Conservation (phyloP, 768 basidiomycete genomes). For the Lentinus brumalis region DNA sequence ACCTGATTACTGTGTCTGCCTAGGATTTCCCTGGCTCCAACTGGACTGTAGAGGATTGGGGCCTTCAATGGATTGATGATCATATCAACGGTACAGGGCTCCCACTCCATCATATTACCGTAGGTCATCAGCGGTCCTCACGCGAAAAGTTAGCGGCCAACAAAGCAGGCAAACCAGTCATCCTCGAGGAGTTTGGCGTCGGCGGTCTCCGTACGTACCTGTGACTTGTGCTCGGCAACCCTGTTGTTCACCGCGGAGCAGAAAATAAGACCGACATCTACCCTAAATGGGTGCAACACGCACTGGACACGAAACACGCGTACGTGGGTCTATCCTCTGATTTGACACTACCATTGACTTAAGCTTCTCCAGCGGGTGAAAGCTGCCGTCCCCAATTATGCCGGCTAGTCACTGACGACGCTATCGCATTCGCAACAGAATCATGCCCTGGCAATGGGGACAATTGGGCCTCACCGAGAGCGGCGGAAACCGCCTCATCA, state of each 20-base stretch:
- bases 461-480: conserved; percentile 48
- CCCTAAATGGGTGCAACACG: conserved; percentile 50
- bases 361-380: conserved; percentile 22
- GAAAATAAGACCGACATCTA: conserved; percentile 54
- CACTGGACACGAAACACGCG: conserved; percentile 53
- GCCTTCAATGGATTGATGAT: conserved; percentile 35
- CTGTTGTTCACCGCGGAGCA: conserved; percentile 16
- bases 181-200: conserved; percentile 37
- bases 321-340: conserved; percentile 29
- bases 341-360: background rate
- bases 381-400: background rate
- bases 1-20: too few relatives aligned
- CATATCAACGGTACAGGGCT: conserved; percentile 34
- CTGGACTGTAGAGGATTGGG: conserved; percentile 41
- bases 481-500: conserved; percentile 54
- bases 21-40: conserved; percentile 53
- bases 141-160: conserved; percentile 42
- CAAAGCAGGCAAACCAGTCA: conserved; percentile 35
- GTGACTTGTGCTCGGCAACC: background rate
- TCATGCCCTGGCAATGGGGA: conserved; percentile 65
- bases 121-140: too few relatives aligned
- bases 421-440: conserved; percentile 32
- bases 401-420: background rate
- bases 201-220: conserved; percentile 41
- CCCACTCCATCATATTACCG: background rate